Evolutionary conservation across 108 stramenopile genomes (phyloP).

Genomic region (Cyclostephanos tholiformis): DNA sequence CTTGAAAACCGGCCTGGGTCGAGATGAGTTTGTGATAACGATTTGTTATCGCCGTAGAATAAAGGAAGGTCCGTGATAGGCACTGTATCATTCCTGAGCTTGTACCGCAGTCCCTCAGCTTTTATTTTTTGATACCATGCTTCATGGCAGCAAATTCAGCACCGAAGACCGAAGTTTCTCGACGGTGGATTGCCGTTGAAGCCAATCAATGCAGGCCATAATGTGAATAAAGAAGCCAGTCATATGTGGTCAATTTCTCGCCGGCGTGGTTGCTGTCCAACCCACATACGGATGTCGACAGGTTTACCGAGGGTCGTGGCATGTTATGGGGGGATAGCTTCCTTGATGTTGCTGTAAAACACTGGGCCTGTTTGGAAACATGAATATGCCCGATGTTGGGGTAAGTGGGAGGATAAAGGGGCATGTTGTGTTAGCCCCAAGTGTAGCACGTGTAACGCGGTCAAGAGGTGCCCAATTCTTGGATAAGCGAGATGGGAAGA

Average conservation of each 20-base stretch:
- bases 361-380: slow-evolving; percentile 13
- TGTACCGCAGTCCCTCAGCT: no score
- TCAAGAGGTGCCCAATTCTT: slow-evolving; percentile 49
- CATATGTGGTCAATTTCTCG: neutral
- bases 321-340: slow-evolving; percentile 27
- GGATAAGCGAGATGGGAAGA: slow-evolving; percentile 43
- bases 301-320: slow-evolving; percentile 17
- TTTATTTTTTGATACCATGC: no score
- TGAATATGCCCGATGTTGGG: neutral
- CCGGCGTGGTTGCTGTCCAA: neutral
- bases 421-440: neutral
- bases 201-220: no score
- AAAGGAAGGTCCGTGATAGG: no score
- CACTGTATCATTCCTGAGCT: no score
- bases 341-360: slow-evolving; percentile 11
- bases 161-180: no score
- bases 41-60: no score
- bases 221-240: no score
- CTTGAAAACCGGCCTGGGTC: no score
- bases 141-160: no score
- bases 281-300: neutral
- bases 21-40: no score
- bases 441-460: neutral
- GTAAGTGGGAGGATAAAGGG: slow-evolving; percentile 34
- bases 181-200: no score